Percentiles rank a stretch among this genome's conserved stretches.
These are phyloP conservation scores for Oryza nivara DNA, from an alignment of 176 grass and related monocot species.

Conservation along the genomic window DNA sequence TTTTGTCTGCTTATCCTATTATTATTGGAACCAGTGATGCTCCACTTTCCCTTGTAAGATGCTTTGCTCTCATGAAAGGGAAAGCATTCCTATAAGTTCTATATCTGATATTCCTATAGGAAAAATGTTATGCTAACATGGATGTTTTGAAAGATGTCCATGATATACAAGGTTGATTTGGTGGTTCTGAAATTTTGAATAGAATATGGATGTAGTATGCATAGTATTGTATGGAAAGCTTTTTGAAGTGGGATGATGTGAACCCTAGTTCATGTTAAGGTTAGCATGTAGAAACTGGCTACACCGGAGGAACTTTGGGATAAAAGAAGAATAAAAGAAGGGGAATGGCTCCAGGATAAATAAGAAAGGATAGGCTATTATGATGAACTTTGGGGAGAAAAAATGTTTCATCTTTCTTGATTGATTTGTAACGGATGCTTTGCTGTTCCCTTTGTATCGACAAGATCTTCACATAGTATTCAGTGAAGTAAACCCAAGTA, in stretches of 20 bases:
- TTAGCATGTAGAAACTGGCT: not conserved
- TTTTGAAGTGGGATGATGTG: conserved; percentile 7
- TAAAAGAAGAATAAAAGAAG: not conserved
- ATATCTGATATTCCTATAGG: not conserved
- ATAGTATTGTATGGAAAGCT: not conserved
- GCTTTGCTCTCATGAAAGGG: not conserved
- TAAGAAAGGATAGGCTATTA: not conserved
- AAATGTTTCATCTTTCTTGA: not conserved
- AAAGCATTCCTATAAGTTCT: not conserved
- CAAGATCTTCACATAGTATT: not conserved
- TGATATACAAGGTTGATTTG: conserved; percentile 17
- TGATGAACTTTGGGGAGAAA: not conserved
- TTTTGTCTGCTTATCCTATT: not conserved
- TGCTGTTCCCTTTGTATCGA: not conserved
- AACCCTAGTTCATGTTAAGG: not conserved
- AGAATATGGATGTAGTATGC: not conserved
- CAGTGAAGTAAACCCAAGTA: not conserved
- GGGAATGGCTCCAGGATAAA: not conserved
- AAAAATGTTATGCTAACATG: not conserved
- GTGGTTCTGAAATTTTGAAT: conserved; percentile 25
- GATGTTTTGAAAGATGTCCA: conserved; percentile 14
- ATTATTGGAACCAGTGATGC: conserved; percentile 17
- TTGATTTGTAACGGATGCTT: not conserved
- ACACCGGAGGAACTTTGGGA: not conserved
- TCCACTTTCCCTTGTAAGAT: conserved; percentile 28